Conservation (phyloP, 768 basidiomycete species). For the Udeniomyces megalosporus region DNA sequence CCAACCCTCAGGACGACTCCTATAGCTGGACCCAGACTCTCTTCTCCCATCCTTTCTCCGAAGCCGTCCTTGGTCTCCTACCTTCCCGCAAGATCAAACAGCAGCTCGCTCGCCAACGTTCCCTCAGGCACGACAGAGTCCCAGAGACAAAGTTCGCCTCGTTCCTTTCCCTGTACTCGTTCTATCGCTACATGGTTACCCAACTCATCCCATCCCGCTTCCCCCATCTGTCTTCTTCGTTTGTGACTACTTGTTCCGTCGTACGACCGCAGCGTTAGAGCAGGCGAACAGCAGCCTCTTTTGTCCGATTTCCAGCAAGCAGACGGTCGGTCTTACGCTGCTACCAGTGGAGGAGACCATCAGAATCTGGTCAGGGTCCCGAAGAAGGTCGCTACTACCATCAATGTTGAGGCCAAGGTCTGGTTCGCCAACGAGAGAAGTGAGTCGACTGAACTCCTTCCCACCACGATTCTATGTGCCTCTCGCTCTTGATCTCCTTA, state of each 20-base stretch:
- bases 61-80: constrained; percentile 5
- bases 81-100: not conserved
- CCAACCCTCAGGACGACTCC: too few relatives aligned
- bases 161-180: not conserved
- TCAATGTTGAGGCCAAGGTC: constrained; percentile 85
- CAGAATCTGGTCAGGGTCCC: constrained; percentile 44
- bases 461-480: too few relatives aligned
- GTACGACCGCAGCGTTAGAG: constrained; percentile 1
- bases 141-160: constrained; percentile 2
- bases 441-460: constrained; percentile 37
- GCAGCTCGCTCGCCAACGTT: not conserved
- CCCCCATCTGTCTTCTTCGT: not conserved
- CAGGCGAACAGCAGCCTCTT: constrained; percentile 13
- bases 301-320: constrained; percentile 10
- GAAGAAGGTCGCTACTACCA: constrained; percentile 47
- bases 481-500: too few relatives aligned
- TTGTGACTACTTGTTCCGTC: not conserved
- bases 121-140: not conserved
- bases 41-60: constrained; percentile 5
- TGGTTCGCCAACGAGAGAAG: constrained; percentile 96
- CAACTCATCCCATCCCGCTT: too few relatives aligned
- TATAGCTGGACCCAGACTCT: not conserved
- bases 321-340: not conserved
- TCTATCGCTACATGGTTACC: too few relatives aligned
- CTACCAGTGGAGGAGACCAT: not conserved